Base-by-base conservation (phyloP, 1,139 yeast genomes). In the Blastobotrys petasosporus region DNA sequence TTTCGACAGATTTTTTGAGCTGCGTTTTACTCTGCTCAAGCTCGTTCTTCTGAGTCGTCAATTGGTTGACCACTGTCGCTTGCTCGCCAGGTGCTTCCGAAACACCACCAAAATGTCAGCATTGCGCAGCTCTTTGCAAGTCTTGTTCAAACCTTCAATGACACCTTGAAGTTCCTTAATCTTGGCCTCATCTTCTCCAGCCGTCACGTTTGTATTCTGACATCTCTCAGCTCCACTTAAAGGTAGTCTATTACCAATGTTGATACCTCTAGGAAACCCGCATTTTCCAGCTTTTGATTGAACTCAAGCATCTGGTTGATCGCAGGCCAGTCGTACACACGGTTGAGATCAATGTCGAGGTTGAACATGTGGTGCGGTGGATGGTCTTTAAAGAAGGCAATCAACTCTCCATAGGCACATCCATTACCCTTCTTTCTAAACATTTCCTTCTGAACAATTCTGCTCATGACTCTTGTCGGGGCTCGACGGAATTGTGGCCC, bases 151-250 rank as follows among this genome's bases (percentile, higher is more conserved):
- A 31, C 31, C 33, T 4, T 53, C 45, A 39, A 61, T 61, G 29
- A 60, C 54, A 31, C 47, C 45, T 40, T 56, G 56, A 47, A 58
- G 56, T 25, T 52, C 54, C 7, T 41, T 51, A 30, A 51, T 45
- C 12, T 42, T 39, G 12, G 33, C 39, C 23, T 42, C 41, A 10
- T 39, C 50, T 48, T 39, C 53, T 50, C 23, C 15, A 4, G 33
- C n/a, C n/a, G n/a, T n/a, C n/a, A n/a, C 5, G 15, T 5, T n/a
- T 4, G 33, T n/a, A 16, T 29, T 11, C 29, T 41, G 44, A 11
- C 44, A n/a, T 32, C 32, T 11, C 33, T 20, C 15, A 45, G 32
- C 12, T 34, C 28, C n/a, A n/a, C 9, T 12, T 41, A 39, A 10
- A 45, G 25, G 31, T 25, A 30, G 10, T 15, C 31, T 12, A 28